Conservation (phyloP, 495 filamentous ascomycete species). For the Penicillium verhagenii region DNA sequence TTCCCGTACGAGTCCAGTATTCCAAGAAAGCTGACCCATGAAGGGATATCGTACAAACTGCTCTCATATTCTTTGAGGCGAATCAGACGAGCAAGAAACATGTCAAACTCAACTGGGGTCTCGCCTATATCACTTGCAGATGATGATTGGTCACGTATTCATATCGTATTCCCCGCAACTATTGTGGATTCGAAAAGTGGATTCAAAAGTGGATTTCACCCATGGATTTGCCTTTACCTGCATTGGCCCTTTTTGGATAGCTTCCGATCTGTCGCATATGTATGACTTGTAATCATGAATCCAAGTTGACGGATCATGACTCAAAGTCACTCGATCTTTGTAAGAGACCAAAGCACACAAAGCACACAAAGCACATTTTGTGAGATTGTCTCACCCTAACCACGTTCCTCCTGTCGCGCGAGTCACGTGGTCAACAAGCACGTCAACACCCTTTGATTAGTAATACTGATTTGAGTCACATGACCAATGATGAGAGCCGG, state of each 20-base stretch:
- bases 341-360: too few species aligned
- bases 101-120: neutral
- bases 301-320: neutral
- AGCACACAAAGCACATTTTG: too few species aligned
- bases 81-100: neutral
- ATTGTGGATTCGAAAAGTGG: neutral
- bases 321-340: too few species aligned
- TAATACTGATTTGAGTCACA: too few species aligned
- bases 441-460: too few species aligned
- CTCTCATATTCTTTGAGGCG: neutral
- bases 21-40: neutral
- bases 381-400: too few species aligned
- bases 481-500: too few species aligned
- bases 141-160: constrained; percentile 14
- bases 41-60: neutral
- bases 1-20: neutral
- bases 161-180: constrained; percentile 7
- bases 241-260: constrained; percentile 13
- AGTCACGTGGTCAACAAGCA: too few species aligned
- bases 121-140: neutral
- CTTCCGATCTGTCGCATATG: neutral
- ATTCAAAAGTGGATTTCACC: neutral
- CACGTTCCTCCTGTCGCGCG: too few species aligned
- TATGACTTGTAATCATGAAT: too few species aligned
- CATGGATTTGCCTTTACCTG: neutral